Evolutionary conservation across 2,329 filamentous ascomycete species (phyloP).

Genomic region (Geosmithia putterillii): DNA sequence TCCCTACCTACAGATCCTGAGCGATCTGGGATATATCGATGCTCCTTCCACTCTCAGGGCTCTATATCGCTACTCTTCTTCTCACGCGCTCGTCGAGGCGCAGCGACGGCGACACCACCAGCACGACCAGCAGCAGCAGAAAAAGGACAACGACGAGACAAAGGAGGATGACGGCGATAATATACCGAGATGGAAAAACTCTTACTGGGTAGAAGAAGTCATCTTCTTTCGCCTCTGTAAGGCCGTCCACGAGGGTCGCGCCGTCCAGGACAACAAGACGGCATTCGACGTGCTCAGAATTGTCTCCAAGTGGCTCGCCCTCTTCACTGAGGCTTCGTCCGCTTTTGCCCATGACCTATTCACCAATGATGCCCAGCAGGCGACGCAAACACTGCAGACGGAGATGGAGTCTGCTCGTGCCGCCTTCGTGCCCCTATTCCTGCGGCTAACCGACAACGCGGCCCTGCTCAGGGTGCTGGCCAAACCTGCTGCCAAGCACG

Average conservation of each 20-base stretch:
- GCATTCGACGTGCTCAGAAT: constrained; percentile 35
- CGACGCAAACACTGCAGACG: constrained; percentile 28
- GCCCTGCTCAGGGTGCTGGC: constrained; percentile 40
- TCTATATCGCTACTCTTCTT: constrained; percentile 44
- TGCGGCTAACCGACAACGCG: constrained; percentile 48
- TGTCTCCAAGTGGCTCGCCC: constrained; percentile 45
- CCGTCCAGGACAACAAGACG: constrained; percentile 32
- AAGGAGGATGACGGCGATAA: constrained; percentile 6
- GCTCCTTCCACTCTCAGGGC: constrained; percentile 40
- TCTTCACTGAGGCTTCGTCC: constrained; percentile 39
- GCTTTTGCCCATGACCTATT: constrained; percentile 36
- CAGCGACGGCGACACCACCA: constrained; percentile 6
- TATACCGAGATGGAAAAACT: constrained; percentile 43
- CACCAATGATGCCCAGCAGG: background rate
- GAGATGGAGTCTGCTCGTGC: constrained; percentile 50
- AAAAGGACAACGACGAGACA: background rate
- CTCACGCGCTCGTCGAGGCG: constrained; percentile 21
- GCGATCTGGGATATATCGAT: constrained; percentile 37
- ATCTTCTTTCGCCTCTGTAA: constrained; percentile 90
- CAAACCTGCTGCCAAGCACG: constrained; percentile 36
- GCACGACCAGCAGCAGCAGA: background rate
- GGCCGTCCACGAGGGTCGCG: constrained; percentile 52
- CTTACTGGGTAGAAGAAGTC: constrained; percentile 65
- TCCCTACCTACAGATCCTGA: constrained; percentile 45
- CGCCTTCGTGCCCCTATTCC: constrained; percentile 50